A percentile compares a stretch with the other conserved stretches of the same genome.
Conservation (phyloP, 371 early-diverging fungal species). For the Apophysomyces variabilis region DNA sequence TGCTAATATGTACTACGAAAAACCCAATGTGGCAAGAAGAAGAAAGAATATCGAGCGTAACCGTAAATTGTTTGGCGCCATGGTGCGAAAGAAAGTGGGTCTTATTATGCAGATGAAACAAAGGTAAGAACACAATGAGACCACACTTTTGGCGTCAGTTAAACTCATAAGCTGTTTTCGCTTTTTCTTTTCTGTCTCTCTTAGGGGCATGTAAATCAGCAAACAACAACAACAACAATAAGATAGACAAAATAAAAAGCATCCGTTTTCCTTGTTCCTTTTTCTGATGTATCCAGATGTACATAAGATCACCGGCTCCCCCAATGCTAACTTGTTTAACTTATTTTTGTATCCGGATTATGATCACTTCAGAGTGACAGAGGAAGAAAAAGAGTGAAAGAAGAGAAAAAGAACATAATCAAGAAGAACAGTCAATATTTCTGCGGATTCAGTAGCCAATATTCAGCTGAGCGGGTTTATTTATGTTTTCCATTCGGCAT, state of each 20-base stretch:
- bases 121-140: constrained; percentile 41
- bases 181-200: background rate
- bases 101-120: constrained; percentile 67
- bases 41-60: constrained; percentile 53
- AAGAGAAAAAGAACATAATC: background rate
- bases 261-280: background rate
- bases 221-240: no score
- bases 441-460: constrained; percentile 39
- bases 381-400: no score
- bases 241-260: background rate
- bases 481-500: constrained; percentile 47
- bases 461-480: constrained; percentile 41
- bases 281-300: background rate
- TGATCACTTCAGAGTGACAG: background rate
- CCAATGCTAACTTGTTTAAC: no score
- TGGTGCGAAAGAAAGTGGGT: constrained; percentile 61
- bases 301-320: background rate
- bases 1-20: constrained; percentile 56
- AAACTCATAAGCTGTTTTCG: background rate
- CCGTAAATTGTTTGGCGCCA: constrained; percentile 54
- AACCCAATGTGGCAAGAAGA: constrained; percentile 59
- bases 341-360: no score
- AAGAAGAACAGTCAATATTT: background rate
- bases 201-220: constrained; percentile 18
- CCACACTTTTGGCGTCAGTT: background rate